These are phyloP conservation scores for Scedosporium aurantiacum DNA, from an alignment of 2,329 filamentous ascomycete genomes.

Conservation along the genomic window DNA sequence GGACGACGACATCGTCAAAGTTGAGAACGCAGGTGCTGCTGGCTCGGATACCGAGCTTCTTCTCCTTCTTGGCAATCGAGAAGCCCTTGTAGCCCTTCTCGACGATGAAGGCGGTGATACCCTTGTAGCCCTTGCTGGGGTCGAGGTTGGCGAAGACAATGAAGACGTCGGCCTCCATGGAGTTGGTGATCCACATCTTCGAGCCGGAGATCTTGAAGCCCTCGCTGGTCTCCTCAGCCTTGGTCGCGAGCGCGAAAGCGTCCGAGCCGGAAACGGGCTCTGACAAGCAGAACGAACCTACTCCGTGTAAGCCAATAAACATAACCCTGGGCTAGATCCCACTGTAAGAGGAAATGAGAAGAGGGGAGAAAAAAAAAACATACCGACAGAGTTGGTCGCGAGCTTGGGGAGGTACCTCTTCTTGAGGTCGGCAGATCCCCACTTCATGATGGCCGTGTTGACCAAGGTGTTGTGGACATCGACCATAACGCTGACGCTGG, in stretches of 20 bases:
- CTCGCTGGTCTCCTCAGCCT: constrained; percentile 69
- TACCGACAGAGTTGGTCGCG: constrained; percentile 72
- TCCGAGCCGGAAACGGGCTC: constrained; percentile 91
- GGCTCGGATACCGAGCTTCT: constrained; percentile 95
- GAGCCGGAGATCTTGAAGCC: constrained; percentile 81
- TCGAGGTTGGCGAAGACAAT: constrained; percentile 97
- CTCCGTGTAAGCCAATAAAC: neutral
- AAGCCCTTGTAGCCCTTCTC: constrained; percentile 86
- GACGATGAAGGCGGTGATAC: constrained; percentile 90
- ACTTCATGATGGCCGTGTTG: constrained; percentile 85
- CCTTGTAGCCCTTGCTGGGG: constrained; percentile 86
- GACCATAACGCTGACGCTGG: constrained; percentile 86
- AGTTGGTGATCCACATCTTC: constrained; percentile 99
- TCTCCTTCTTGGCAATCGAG: constrained; percentile 97
- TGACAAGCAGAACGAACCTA: constrained; percentile 75
- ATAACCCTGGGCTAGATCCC: too few species aligned
- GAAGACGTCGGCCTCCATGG: constrained; percentile 86
- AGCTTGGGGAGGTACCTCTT: constrained; percentile 82
- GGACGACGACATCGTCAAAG: constrained; percentile 91
- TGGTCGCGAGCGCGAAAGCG: constrained; percentile 88
- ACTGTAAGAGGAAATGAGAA: neutral
- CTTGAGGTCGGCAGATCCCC: constrained; percentile 65
- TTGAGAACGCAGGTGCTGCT: constrained; percentile 95
- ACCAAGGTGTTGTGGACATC: constrained; percentile 98
- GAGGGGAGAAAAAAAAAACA: neutral